Evolutionary conservation across 2,329 filamentous ascomycete species (phyloP).

Genomic region (Trichophyton equinum): DNA sequence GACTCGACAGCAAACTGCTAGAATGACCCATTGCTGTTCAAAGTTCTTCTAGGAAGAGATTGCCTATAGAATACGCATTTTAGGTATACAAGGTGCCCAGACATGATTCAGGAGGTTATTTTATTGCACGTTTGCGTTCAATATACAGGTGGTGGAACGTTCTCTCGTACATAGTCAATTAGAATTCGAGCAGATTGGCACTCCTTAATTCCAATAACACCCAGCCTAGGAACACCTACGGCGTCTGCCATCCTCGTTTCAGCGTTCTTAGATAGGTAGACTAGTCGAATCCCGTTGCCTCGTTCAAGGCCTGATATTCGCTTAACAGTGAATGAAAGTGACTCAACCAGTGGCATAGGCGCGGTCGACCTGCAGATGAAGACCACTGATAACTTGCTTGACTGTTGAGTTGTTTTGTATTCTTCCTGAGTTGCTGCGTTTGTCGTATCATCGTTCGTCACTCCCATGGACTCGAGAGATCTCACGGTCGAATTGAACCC

Average conservation of each 20-base stretch:
- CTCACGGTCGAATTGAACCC: constrained; percentile 9
- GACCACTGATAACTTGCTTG: constrained; percentile 12
- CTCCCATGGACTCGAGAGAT: constrained; percentile 3
- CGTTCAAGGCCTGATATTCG: constrained; percentile 11
- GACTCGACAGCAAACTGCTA: background rate
- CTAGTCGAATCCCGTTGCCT: constrained; percentile 18
- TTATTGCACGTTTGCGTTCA: background rate
- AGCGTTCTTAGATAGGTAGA: constrained; percentile 20
- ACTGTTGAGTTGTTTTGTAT: background rate
- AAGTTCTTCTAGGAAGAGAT: background rate
- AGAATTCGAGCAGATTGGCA: constrained; percentile 4
- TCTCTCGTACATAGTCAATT: constrained; percentile 9
- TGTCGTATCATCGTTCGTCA: background rate
- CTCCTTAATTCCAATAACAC: constrained; percentile 5
- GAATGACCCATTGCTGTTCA: background rate
- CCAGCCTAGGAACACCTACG: constrained; percentile 4
- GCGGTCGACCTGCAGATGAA: constrained; percentile 15
- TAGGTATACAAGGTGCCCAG: background rate
- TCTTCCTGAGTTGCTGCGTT: background rate
- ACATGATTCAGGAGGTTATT: background rate
- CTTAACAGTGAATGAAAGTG: constrained; percentile 17
- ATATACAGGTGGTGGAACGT: background rate
- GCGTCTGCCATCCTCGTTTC: constrained; percentile 3
- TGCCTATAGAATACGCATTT: background rate
- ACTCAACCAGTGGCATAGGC: constrained; percentile 14